Evolutionary conservation across 2,329 filamentous ascomycete genomes (phyloP).

Genomic region (Claviceps lovelessii): DNA sequence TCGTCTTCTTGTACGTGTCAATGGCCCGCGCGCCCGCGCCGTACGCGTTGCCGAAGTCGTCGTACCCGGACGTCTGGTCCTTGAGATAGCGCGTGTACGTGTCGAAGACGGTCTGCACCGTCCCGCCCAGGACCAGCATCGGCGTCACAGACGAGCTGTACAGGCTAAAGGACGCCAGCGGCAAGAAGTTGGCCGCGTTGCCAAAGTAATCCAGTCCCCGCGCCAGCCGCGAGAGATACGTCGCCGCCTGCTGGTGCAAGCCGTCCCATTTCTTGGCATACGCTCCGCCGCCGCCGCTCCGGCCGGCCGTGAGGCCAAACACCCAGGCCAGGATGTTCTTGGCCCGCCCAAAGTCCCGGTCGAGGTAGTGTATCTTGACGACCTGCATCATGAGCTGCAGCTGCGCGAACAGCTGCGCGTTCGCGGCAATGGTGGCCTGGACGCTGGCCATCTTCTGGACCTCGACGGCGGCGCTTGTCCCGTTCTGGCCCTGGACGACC

Average conservation of each 20-base stretch:
- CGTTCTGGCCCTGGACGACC: background rate
- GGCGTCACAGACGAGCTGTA: background rate
- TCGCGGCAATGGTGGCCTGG: background rate
- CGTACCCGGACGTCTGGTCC: background rate
- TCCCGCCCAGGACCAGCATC: background rate
- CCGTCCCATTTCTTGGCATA: background rate
- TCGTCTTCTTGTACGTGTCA: background rate
- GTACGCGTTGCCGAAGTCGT: background rate
- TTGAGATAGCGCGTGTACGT: background rate
- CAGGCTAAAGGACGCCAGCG: background rate
- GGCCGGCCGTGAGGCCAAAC: background rate
- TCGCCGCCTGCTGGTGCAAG: background rate
- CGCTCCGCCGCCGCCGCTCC: too few relatives aligned
- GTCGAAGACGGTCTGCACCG: background rate
- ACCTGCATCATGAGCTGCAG: background rate
- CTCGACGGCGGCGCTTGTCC: background rate
- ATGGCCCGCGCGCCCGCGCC: background rate
- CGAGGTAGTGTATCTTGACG: background rate
- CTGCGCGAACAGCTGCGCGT: background rate
- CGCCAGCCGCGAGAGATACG: background rate
- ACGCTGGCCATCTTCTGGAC: background rate
- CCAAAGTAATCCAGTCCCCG: background rate
- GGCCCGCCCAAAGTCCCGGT: background rate
- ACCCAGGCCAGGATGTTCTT: background rate
- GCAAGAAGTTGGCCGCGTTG: background rate